Evolutionary conservation across 352 stramenopile genomes (phyloP).

Genomic region (Phytophthora pluvialis): DNA sequence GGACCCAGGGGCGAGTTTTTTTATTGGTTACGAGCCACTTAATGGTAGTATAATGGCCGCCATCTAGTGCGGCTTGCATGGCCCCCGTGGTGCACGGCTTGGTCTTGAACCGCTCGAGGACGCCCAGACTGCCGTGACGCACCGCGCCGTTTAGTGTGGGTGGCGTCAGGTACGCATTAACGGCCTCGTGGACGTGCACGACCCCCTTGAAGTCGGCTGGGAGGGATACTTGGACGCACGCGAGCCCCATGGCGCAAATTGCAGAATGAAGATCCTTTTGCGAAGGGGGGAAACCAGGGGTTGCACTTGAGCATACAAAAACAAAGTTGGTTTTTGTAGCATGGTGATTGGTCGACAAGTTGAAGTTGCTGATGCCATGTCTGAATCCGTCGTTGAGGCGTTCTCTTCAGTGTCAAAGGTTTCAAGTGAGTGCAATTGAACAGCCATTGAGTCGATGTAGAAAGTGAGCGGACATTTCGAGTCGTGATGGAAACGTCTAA

Average conservation of each 20-base stretch:
- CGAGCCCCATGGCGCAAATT: not conserved
- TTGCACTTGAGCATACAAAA: too few relatives aligned
- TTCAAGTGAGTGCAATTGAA: too few relatives aligned
- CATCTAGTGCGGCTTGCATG: not conserved
- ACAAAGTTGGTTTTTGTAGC: too few relatives aligned
- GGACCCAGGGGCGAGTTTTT: not conserved
- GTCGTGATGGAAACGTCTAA: too few relatives aligned
- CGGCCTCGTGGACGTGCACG: not conserved
- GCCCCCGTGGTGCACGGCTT: not conserved
- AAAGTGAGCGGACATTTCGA: too few relatives aligned
- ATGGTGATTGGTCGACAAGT: too few relatives aligned
- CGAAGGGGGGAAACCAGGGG: not conserved
- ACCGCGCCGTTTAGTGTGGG: not conserved
- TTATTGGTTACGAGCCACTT: not conserved
- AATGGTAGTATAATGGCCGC: not conserved
- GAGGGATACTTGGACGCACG: not conserved
- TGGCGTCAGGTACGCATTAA: not conserved
- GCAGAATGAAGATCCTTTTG: not conserved
- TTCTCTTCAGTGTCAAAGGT: too few relatives aligned
- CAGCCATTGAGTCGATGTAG: too few relatives aligned
- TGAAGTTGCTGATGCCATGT: too few relatives aligned
- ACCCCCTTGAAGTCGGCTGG: not conserved
- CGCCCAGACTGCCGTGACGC: not conserved
- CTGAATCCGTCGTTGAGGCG: too few relatives aligned
- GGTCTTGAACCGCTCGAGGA: not conserved